These are phyloP conservation scores for Phytophthora syringae DNA, from an alignment of 352 stramenopile genomes.

Conservation along the genomic window DNA sequence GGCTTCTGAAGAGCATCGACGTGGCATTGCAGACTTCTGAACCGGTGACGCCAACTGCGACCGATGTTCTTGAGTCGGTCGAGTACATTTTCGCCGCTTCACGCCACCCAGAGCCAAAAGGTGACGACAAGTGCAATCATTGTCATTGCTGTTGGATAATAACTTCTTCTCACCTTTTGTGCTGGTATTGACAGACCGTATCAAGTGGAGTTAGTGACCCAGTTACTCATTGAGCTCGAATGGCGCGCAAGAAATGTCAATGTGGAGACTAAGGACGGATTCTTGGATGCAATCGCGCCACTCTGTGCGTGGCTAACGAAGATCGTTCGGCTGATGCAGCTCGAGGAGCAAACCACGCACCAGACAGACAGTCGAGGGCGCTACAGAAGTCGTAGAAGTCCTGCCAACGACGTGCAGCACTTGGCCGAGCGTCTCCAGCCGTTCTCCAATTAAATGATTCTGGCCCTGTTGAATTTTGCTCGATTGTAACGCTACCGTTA, in stretches of 20 bases:
- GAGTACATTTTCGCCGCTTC: constrained; percentile 69
- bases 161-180: background rate
- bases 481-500: constrained; percentile 18
- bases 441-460: constrained; percentile 23
- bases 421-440: constrained; percentile 31
- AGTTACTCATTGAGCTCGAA: constrained; percentile 60
- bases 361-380: constrained; percentile 26
- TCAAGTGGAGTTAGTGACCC: constrained; percentile 57
- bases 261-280: constrained; percentile 29
- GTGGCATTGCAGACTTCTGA: constrained; percentile 3
- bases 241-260: constrained; percentile 47
- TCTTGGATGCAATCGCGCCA: constrained; percentile 33
- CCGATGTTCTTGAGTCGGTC: constrained; percentile 54
- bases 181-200: constrained; percentile 37
- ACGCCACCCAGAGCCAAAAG: constrained; percentile 42
- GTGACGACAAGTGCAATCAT: no score
- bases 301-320: constrained; percentile 59
- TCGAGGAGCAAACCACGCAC: constrained; percentile 38
- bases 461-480: constrained; percentile 12
- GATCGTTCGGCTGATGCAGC: constrained; percentile 59
- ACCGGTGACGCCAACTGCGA: constrained; percentile 16
- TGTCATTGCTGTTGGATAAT: background rate
- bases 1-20: constrained; percentile 51
- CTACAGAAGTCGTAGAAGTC: constrained; percentile 4
- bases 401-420: constrained; percentile 38